phyloP scores from a whole-genome alignment of 805 yeast species.

The Suhomyces xylopsoci region DNA sequence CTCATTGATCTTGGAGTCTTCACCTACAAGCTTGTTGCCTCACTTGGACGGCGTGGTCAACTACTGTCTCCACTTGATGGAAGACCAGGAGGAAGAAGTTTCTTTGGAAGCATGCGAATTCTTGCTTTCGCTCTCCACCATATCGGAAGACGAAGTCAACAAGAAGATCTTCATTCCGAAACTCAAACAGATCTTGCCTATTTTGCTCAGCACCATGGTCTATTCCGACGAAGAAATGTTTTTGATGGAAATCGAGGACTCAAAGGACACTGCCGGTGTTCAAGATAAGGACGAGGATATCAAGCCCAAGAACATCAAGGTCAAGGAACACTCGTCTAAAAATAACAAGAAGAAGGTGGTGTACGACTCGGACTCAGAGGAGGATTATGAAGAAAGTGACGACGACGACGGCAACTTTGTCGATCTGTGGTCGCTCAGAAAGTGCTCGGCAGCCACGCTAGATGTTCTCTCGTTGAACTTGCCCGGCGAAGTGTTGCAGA shows the following conservation, averaged over 20 bases:
- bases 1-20: constrained; percentile 61
- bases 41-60: constrained; percentile 84
- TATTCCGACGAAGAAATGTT: constrained; percentile 80
- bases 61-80: constrained; percentile 78
- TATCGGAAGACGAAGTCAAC: constrained; percentile 46
- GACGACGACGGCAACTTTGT: constrained; percentile 68
- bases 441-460: constrained; percentile 91
- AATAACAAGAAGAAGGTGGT: constrained; percentile 15
- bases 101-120: constrained; percentile 94
- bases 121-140: constrained; percentile 62
- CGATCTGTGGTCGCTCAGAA: constrained; percentile 86
- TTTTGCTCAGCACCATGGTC: constrained; percentile 76
- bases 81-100: constrained; percentile 58
- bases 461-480: constrained; percentile 71
- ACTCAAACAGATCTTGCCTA: constrained; percentile 68
- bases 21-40: constrained; percentile 77
- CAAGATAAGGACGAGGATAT: constrained; percentile 89
- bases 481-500: constrained; percentile 64
- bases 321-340: constrained; percentile 42
- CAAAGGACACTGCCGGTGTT: constrained; percentile 68
- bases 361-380: constrained; percentile 44
- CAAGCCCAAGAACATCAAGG: constrained; percentile 72
- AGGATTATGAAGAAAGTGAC: constrained; percentile 58
- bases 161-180: constrained; percentile 48
- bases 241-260: constrained; percentile 60